Evolutionary conservation across 1,139 yeast genomes (phyloP), one percentile per base, ranked within the genome.

Genomic region (Diutina ranongensis): DNA sequence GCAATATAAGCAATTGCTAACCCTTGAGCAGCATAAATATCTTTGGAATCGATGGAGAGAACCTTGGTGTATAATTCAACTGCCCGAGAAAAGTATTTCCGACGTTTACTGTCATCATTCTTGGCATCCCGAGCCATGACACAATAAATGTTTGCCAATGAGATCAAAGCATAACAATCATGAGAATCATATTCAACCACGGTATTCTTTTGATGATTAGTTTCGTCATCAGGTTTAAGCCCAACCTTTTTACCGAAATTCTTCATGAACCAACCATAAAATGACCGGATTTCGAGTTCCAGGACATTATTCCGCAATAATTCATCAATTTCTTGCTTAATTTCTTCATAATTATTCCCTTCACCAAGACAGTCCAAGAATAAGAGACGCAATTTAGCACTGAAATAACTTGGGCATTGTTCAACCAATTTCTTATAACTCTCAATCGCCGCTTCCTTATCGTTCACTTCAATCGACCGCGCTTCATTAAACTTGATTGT

Each of bases 11-110:
- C 79, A 47, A 92, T 88, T 1, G 97, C 98, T 51, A 94, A 73
- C 46, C 99, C 99, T 62, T 92, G 98, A 1, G 98, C 98, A 2
- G 97, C 99, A 65, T 83, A 92, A 1, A 92, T 94, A 60, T 92
- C 87, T 53, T 76, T 72, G 4, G 92, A 77, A 63, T 92, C 98
- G 34, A 88, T 68, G 45, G 84, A 81, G 48, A 94, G 68, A 1
- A 88, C 97, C 63, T 92, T 92, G 55, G 88, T 84, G 60, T 81
- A 92, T 48, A 89, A 68, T 61, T 92, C 97, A 20, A 89, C 84
- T 15, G 97, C 96, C 63, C 95, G 78, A 45, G 82, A 71, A 58
- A 83, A 89, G 49, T 88, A 83, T 53, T 83, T 85, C 54, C 80
- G 82, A 51, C 80, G 76, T 62, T 83, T 85, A 34, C 78, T 82